A percentile compares a stretch with the other conserved stretches of the same genome.
These are phyloP conservation scores for Yamadazyma pseudoaaseri DNA, from an alignment of 1,139 yeast species.

Conservation along the genomic window DNA sequence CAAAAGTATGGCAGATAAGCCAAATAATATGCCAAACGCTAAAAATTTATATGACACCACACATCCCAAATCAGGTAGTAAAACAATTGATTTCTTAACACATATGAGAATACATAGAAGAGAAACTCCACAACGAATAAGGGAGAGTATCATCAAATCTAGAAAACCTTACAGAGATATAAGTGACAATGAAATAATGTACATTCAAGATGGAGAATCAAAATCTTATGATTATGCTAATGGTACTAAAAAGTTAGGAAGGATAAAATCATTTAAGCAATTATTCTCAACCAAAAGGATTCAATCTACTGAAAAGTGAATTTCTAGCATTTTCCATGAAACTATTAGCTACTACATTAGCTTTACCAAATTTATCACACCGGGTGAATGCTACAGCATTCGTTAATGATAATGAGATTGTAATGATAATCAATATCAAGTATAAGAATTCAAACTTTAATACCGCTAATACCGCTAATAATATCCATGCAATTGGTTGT, in stretches of 20 bases:
- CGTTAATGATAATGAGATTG: slow-evolving; percentile 69
- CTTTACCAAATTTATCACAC: slow-evolving; percentile 87
- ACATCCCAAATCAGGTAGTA: too few species aligned
- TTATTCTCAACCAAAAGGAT: slow-evolving; percentile 36
- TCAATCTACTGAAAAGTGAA: slow-evolving; percentile 46
- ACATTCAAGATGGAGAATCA: slow-evolving; percentile 8
- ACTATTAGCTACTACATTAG: slow-evolving; percentile 51
- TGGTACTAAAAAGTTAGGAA: neutral
- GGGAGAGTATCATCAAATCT: neutral
- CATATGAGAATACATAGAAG: too few species aligned
- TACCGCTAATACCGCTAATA: slow-evolving; percentile 72
- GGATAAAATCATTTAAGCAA: neutral
- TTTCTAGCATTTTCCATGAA: slow-evolving; percentile 52
- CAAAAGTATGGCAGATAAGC: too few species aligned
- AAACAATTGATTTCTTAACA: too few species aligned
- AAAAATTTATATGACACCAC: too few species aligned
- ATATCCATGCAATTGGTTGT: slow-evolving; percentile 74
- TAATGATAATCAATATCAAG: slow-evolving; percentile 61
- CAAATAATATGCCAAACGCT: too few species aligned
- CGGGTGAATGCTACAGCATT: slow-evolving; percentile 88
- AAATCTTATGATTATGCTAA: neutral
- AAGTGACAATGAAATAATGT: slow-evolving; percentile 7
- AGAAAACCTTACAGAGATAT: neutral
- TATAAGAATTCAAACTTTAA: slow-evolving; percentile 78
- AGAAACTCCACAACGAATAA: too few species aligned